phyloP scores from a whole-genome alignment of 2,329 filamentous ascomycete genomes.

The Fusarium nurragi region DNA sequence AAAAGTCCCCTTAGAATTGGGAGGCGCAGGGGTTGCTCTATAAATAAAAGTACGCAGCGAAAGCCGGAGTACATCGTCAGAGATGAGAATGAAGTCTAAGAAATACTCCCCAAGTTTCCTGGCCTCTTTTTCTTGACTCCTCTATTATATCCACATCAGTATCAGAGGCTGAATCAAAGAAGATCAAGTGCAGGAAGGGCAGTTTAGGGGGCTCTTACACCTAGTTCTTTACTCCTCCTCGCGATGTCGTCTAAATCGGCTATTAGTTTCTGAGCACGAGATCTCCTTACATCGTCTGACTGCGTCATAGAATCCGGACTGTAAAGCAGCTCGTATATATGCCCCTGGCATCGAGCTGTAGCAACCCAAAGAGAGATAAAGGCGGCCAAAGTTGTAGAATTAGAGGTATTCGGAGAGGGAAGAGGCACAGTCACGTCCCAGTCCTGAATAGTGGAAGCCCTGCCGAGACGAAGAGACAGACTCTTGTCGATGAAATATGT shows the following conservation, averaged over 20 bases:
- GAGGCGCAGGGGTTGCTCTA: constrained; percentile 50
- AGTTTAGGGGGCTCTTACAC: constrained; percentile 19
- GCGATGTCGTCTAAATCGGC: constrained; percentile 47
- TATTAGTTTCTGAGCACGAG: constrained; percentile 47
- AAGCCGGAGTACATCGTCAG: constrained; percentile 55
- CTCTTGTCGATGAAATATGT: constrained; percentile 66
- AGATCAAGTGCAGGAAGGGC: neutral
- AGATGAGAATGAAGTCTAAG: constrained; percentile 50
- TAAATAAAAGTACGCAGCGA: constrained; percentile 56
- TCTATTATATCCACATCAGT: neutral
- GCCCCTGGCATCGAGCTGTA: constrained; percentile 63
- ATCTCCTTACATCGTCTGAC: constrained; percentile 46
- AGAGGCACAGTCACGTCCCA: constrained; percentile 62
- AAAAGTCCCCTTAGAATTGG: constrained; percentile 49
- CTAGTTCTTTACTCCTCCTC: constrained; percentile 17
- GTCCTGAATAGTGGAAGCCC: constrained; percentile 63
- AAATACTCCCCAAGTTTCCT: constrained; percentile 44
- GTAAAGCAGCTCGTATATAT: constrained; percentile 66
- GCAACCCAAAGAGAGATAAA: constrained; percentile 60
- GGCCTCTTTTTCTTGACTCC: constrained; percentile 39
- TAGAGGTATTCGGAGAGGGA: constrained; percentile 46
- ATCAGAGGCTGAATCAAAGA: constrained; percentile 5
- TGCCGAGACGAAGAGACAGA: constrained; percentile 64
- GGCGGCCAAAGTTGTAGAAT: constrained; percentile 41
- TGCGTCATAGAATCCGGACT: constrained; percentile 53